Percentiles rank a stretch among this genome's conserved stretches.
Evolutionary conservation across 176 grass and related monocot species (phyloP).

Genomic region (Tillandsia leiboldiana): DNA sequence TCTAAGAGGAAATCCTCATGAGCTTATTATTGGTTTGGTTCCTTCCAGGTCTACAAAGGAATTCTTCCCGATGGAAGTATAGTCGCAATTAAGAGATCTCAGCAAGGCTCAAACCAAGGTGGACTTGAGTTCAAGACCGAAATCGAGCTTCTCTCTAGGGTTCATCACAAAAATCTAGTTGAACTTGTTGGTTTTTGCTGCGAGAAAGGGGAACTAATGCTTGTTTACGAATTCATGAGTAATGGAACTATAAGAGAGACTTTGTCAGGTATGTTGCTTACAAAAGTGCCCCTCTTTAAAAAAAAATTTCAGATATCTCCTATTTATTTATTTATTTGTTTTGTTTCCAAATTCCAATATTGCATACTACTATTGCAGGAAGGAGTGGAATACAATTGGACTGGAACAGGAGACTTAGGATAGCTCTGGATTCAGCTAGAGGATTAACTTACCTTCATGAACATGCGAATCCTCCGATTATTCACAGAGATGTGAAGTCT

Average conservation of each 20-base stretch:
- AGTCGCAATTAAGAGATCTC: conserved; percentile 81
- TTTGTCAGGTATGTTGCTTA: conserved; percentile 44
- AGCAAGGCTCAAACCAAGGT: conserved; percentile 72
- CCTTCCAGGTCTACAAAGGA: conserved; percentile 67
- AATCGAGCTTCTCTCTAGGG: conserved; percentile 82
- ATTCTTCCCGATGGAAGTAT: conserved; percentile 46
- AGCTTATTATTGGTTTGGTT: neutral
- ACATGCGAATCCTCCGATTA: conserved; percentile 84
- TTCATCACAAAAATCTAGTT: conserved; percentile 91
- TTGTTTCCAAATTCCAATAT: conserved; percentile 2
- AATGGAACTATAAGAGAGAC: conserved; percentile 65
- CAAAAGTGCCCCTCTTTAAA: neutral
- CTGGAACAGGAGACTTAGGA: conserved; percentile 59
- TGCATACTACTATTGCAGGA: conserved; percentile 28
- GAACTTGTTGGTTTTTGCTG: conserved; percentile 85
- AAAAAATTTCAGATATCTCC: no score
- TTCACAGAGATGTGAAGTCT: conserved; percentile 28
- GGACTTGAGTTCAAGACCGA: conserved; percentile 90
- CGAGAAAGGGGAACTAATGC: conserved; percentile 76
- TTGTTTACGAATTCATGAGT: conserved; percentile 70
- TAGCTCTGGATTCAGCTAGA: conserved; percentile 72
- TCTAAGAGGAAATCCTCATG: neutral
- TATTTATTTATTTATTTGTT: no score
- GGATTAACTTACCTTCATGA: conserved; percentile 92
- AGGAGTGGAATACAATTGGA: conserved; percentile 61